phyloP scores from a whole-genome alignment of 2,329 filamentous ascomycete genomes.

The Lomentospora prolificans region DNA sequence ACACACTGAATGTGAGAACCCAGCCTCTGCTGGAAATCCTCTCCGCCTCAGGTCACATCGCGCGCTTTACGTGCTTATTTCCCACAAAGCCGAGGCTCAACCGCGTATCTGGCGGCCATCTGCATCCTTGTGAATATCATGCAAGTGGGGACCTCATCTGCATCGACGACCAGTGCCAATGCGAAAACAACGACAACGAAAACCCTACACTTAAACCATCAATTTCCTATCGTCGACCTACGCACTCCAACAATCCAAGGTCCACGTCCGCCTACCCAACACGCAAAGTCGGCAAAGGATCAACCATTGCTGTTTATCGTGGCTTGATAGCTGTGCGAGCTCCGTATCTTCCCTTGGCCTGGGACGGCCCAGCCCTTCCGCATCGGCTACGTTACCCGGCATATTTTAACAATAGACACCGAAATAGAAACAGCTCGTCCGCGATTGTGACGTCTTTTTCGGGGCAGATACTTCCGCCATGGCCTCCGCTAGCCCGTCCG shows the following conservation, averaged over 20 bases:
- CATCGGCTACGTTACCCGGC: neutral
- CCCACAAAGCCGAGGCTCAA: constrained; percentile 1
- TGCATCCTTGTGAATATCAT: constrained; percentile 2
- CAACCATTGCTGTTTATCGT: neutral
- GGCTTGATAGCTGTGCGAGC: neutral
- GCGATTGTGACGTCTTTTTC: too few relatives aligned
- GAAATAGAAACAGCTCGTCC: too few relatives aligned
- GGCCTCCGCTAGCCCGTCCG: neutral
- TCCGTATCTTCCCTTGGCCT: neutral
- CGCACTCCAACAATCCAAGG: too few relatives aligned
- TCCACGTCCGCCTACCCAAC: too few relatives aligned
- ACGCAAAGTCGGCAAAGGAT: too few relatives aligned
- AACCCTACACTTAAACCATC: neutral
- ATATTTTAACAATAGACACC: too few relatives aligned
- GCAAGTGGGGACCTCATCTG: neutral
- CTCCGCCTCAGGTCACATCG: constrained; percentile 1
- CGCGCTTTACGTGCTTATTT: neutral
- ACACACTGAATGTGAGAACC: neutral
- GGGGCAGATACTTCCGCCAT: too few relatives aligned
- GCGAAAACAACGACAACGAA: neutral
- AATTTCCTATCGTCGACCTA: neutral
- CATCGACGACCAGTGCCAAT: neutral
- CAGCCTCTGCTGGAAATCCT: neutral
- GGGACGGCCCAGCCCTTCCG: neutral
- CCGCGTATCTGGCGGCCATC: neutral